A percentile compares a stretch with the other conserved stretches of the same genome.
Evolutionary conservation across 2,329 filamentous ascomycete genomes (phyloP).

Genomic region (Fusarium tanahbumbuense): DNA sequence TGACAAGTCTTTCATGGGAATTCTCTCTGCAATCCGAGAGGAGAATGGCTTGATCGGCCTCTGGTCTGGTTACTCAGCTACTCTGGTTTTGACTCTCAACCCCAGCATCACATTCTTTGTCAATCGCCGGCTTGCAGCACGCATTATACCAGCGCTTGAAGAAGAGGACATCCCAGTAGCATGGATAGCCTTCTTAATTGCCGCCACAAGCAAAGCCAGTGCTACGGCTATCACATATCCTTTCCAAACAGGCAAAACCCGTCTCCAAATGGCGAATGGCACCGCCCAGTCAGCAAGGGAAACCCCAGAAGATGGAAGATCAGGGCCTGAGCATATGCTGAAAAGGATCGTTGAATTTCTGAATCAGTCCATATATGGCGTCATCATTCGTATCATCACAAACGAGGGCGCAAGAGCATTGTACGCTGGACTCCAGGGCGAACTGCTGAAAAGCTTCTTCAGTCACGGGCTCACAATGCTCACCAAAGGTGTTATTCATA

Average conservation of each 20-base stretch:
- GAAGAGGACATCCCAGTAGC: constrained; percentile 55
- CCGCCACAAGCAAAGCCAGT: constrained; percentile 81
- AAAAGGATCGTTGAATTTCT: constrained; percentile 40
- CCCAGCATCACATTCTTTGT: constrained; percentile 88
- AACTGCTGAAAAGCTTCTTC: constrained; percentile 86
- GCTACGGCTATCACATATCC: constrained; percentile 86
- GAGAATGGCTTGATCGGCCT: constrained; percentile 81
- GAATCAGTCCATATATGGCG: constrained; percentile 69
- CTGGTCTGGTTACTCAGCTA: constrained; percentile 90
- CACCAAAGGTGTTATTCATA: constrained; percentile 82
- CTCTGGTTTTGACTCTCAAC: constrained; percentile 83
- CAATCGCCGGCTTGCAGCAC: constrained; percentile 75
- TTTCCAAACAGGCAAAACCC: constrained; percentile 84
- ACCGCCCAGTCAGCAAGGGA: constrained; percentile 22
- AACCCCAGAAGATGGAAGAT: background rate
- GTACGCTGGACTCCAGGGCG: constrained; percentile 80
- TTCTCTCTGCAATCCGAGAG: constrained; percentile 70
- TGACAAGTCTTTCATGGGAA: constrained; percentile 61
- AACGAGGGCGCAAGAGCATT: constrained; percentile 75
- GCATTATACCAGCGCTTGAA: constrained; percentile 64
- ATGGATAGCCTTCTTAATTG: constrained; percentile 62
- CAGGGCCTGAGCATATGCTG: constrained; percentile 12
- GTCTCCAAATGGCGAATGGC: constrained; percentile 72
- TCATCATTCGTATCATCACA: constrained; percentile 67
- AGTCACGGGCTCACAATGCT: constrained; percentile 89